Evolutionary conservation across 1,139 yeast genomes (phyloP).

Genomic region (Debaryomycetaceae sp.): DNA sequence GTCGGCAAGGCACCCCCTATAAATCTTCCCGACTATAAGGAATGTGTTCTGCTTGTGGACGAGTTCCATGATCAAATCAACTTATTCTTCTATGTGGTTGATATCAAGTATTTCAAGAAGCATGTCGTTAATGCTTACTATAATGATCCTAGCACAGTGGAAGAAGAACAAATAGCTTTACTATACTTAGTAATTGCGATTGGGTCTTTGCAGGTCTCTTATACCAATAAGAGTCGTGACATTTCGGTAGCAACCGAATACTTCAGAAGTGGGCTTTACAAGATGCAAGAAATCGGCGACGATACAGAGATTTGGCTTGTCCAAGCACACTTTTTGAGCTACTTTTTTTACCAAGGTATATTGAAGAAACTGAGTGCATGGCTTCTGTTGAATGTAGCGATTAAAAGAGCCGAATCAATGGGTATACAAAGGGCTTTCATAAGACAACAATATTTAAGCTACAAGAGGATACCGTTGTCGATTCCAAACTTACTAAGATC

Average conservation of each 20-base stretch:
- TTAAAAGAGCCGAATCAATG: slow-evolving; percentile 22
- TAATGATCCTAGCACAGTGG: slow-evolving; percentile 6
- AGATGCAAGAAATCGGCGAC: slow-evolving; percentile 26
- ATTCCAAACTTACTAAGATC: slow-evolving; percentile 38
- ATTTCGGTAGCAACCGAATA: slow-evolving; percentile 10
- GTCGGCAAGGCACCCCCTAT: slow-evolving; percentile 13
- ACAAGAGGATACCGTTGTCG: slow-evolving; percentile 10
- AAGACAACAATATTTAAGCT: slow-evolving; percentile 15
- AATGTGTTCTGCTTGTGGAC: slow-evolving; percentile 15
- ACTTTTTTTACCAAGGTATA: slow-evolving; percentile 34
- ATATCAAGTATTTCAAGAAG: slow-evolving; percentile 15
- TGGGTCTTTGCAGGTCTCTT: slow-evolving; percentile 6
- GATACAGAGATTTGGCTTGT: slow-evolving; percentile 43
- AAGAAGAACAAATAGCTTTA: slow-evolving; percentile 5
- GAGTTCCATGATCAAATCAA: slow-evolving; percentile 33
- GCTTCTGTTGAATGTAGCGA: slow-evolving; percentile 26
- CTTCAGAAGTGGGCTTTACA: slow-evolving; percentile 30
- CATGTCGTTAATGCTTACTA: slow-evolving; percentile 13
- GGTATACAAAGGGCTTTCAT: slow-evolving; percentile 23
- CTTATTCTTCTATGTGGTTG: slow-evolving; percentile 31
- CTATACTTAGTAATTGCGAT: slow-evolving; percentile 7
- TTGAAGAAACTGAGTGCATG: slow-evolving; percentile 42
- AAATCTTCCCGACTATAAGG: slow-evolving; percentile 22
- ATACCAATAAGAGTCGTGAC: slow-evolving; percentile 2
- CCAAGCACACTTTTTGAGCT: slow-evolving; percentile 35